Evolutionary conservation across 495 filamentous ascomycete species (phyloP), one percentile per base, ranked within the genome.

Genomic region (Neurospora discreta): DNA sequence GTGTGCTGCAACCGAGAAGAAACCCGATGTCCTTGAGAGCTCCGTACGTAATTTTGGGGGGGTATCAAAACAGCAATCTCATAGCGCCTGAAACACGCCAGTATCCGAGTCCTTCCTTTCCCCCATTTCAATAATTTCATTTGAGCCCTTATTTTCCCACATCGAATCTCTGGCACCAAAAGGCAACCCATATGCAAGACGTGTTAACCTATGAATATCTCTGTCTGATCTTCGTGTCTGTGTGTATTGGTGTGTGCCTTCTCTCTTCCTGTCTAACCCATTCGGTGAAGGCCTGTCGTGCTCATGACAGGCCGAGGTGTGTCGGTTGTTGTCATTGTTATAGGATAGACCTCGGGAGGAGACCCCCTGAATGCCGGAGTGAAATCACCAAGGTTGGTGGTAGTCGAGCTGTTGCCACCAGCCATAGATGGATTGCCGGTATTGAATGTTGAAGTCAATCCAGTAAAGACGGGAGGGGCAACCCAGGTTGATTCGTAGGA

Each of bases 281-380:
- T 33, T 9, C 52, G 16, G 15, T 69, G 39, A 7, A 74, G 26
- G 13, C 75, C 74, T n/a, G 71, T 70, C 6, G 73, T 71, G 9
- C 52, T 9, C 73, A 76, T 65, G 18, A 76, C 74, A 13, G 78
- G 69, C 9, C 79, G 78, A 15, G 82, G 82, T 4, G 81, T 80
- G 39, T 80, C 82, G 71, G 68, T 79, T 2, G 81, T 84, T 3
- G 78, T 80, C 69, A 78, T 77, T 15, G 78, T 76, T 33, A 71
- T 72, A 65, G 74, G 74, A 36, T 74, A 44, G 7, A 80, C 52
- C 52, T 65, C 52, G 26, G 52, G 52, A 8, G 52, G 52, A 65
- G 52, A 65, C 52, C 52, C 52, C 33, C 52, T 65, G 1, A 65
- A 65, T 30, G 52, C 15, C 26, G 52, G 52, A 7, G 52, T 65